Conservation (phyloP, 495 filamentous ascomycete species). For the Glonium stellatum region DNA sequence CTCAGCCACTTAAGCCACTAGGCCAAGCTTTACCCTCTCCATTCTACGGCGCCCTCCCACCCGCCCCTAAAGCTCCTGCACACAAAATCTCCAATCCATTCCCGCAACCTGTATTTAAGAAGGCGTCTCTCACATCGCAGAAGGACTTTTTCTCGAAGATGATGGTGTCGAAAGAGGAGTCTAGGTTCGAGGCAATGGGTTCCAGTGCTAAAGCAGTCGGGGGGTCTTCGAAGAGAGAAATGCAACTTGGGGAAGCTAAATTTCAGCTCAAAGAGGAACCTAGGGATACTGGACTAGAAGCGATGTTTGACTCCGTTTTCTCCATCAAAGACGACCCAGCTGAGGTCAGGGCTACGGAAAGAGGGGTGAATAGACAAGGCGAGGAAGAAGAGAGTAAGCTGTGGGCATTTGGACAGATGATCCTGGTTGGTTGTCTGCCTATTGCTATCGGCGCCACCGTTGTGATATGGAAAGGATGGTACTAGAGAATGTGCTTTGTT, state of each 20-base stretch:
- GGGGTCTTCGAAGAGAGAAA: background rate
- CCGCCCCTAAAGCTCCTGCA: conserved; percentile 57
- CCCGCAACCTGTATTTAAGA: conserved; percentile 41
- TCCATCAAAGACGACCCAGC: conserved; percentile 14
- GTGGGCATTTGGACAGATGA: background rate
- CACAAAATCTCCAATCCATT: conserved; percentile 57
- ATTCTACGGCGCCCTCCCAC: conserved; percentile 58
- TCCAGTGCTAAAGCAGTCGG: background rate
- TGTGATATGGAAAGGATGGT: background rate
- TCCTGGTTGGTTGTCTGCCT: conserved; percentile 3
- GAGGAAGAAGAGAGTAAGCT: background rate
- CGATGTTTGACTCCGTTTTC: conserved; percentile 16
- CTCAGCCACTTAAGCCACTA: background rate
- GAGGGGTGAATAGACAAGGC: background rate
- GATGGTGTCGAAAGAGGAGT: background rate
- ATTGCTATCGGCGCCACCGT: background rate
- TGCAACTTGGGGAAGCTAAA: conserved; percentile 1
- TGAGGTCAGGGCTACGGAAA: background rate
- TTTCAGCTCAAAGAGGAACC: conserved; percentile 6
- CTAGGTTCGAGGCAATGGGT: background rate
- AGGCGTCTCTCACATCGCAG: conserved; percentile 37
- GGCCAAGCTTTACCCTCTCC: conserved; percentile 36
- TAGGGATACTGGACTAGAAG: conserved; percentile 18
- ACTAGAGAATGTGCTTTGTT: background rate
- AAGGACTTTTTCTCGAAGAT: conserved; percentile 39